Conservation (phyloP, 306 rosid species). For the Sicyos baderoa region DNA sequence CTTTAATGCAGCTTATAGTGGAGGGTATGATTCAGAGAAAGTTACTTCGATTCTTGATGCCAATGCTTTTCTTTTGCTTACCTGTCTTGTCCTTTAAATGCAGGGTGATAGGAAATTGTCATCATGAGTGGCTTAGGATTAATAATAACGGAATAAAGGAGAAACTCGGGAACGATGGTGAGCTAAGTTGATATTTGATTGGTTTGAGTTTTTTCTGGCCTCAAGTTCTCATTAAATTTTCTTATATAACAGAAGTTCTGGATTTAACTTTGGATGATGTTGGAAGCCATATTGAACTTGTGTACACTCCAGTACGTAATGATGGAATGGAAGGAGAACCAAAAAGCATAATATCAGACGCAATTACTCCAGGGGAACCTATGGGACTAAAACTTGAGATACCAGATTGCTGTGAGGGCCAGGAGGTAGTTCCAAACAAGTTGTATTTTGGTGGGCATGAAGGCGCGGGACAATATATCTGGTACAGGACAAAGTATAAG, state of each 20-base stretch:
- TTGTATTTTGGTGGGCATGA: conserved; percentile 87
- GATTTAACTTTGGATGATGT: conserved; percentile 81
- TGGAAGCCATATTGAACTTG: conserved; percentile 59
- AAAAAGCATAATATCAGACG: conserved; percentile 44
- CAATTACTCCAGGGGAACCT: conserved; percentile 76
- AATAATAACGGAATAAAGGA: conserved; percentile 42
- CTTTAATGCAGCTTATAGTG: conserved; percentile 65
- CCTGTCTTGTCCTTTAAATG: conserved; percentile 25
- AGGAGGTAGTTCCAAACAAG: conserved; percentile 43
- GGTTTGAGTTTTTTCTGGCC: background rate
- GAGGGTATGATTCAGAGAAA: conserved; percentile 59
- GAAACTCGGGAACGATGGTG: conserved; percentile 55
- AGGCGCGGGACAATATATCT: conserved; percentile 72
- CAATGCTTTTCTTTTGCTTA: conserved; percentile 20
- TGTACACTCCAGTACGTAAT: conserved; percentile 68
- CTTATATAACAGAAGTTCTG: conserved; percentile 47
- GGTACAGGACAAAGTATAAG: conserved; percentile 60
- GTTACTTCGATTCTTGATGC: conserved; percentile 22
- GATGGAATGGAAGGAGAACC: conserved; percentile 72
- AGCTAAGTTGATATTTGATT: conserved; percentile 23
- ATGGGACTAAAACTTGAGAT: conserved; percentile 63
- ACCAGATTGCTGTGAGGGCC: conserved; percentile 61
- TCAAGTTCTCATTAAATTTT: conserved; percentile 15
- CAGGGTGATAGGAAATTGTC: conserved; percentile 77
- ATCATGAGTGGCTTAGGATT: conserved; percentile 69